Base-by-base conservation (phyloP, 139 green algal genomes). In the Chlorella vulgaris region DNA sequence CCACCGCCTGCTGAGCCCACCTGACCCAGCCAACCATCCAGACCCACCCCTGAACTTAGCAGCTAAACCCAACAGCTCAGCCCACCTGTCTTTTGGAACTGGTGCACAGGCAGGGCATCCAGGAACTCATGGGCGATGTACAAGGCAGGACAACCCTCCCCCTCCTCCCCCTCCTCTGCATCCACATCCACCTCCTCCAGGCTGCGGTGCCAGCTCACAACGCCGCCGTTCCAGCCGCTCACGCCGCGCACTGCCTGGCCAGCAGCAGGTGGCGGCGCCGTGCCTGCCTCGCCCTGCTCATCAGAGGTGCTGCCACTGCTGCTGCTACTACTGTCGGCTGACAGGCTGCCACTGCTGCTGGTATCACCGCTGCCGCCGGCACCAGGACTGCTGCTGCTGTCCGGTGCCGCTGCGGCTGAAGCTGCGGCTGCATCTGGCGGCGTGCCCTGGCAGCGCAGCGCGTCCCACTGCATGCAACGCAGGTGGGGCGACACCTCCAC, bases 101-200 rank as follows among this genome's bases (percentile, higher is more conserved):
- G 94, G 84, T 99, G 97, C 50, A 98, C 94, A 2, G 97, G 97
- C 60, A 99, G 88, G 1, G 97, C 97, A 67, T 99, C 97, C 28
- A 99, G 84, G 81, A 99, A 98, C 87, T 99, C 97, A 80, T 99
- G 95, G 10, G 91, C 95, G 4, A 99, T 92, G 85, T 93, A 91
- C 19, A 99, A 71, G 4, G 89, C 88, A 0, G 94, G 94, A 7
- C 38, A n/a, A 3, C 36, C 24, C 39, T 87, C 85, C 0, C 63
- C 38, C 26, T 42, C 43, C 26, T 97, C 89, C n/a, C 88, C 80
- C 21, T 93, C 88, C 33, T n/a, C n/a, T n/a, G n/a, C n/a, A n/a
- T n/a, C n/a, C 0, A 63, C 38, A 28, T 42, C 43, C 26, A 97
- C 89, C n/a, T 89, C 80, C 21, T 93, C 88, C 33, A 97, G 69